These are phyloP conservation scores for Alternaria sp. DNA, from an alignment of 2,329 filamentous ascomycete species.

Conservation along the genomic window DNA sequence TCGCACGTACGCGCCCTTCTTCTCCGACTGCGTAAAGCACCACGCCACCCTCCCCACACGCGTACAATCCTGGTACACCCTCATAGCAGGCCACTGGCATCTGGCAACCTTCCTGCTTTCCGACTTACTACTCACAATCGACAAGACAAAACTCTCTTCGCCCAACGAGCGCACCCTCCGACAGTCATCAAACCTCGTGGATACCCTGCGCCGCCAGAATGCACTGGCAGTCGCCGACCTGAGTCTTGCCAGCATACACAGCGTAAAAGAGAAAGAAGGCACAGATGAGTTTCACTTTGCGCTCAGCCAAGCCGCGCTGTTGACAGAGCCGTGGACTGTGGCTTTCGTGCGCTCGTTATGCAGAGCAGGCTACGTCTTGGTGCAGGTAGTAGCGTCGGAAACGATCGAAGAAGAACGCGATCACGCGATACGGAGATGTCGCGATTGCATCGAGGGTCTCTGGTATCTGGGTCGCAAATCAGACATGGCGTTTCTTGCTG, in stretches of 20 bases:
- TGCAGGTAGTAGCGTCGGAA: constrained; percentile 17
- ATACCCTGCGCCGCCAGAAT: constrained; percentile 41
- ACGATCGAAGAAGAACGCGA: constrained; percentile 3
- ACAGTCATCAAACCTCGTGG: constrained; percentile 54
- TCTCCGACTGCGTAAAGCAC: constrained; percentile 58
- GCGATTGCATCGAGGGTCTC: constrained; percentile 59
- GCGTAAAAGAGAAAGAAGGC: not conserved
- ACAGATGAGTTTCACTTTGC: constrained; percentile 58
- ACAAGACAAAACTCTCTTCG: constrained; percentile 52
- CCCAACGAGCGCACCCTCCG: constrained; percentile 51
- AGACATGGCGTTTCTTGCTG: constrained; percentile 55
- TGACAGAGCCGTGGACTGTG: constrained; percentile 66
- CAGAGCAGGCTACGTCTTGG: constrained; percentile 6
- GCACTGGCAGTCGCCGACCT: constrained; percentile 45
- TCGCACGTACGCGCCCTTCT: constrained; percentile 58
- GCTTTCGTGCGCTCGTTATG: constrained; percentile 37
- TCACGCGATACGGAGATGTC: constrained; percentile 47
- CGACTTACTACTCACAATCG: constrained; percentile 57
- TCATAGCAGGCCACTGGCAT: constrained; percentile 64
- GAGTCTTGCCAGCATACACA: constrained; percentile 34
- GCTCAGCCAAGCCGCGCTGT: constrained; percentile 59
- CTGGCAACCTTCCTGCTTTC: constrained; percentile 62
- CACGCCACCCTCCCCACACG: constrained; percentile 59
- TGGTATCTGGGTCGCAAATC: constrained; percentile 63
- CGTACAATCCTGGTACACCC: constrained; percentile 66